These are phyloP conservation scores for Arthroderma sp. DNA, from an alignment of 2,329 filamentous ascomycete genomes.

Conservation along the genomic window DNA sequence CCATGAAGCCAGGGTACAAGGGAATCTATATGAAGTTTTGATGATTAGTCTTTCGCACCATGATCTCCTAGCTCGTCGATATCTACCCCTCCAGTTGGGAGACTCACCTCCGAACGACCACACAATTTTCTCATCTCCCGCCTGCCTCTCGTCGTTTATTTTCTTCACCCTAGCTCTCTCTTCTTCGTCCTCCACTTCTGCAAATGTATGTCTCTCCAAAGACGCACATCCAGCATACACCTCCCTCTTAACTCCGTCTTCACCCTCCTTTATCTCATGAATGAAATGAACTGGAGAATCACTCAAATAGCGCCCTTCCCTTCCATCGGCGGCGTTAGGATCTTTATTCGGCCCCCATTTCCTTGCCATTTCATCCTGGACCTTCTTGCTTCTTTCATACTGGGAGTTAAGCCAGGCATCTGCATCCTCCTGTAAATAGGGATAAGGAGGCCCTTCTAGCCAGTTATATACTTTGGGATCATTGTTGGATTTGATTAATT, in stretches of 20 bases:
- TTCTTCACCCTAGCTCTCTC: neutral
- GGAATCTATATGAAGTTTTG: constrained; percentile 3
- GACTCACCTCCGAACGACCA: constrained; percentile 7
- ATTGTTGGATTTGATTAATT: neutral
- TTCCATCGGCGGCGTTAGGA: neutral
- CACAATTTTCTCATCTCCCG: constrained; percentile 5
- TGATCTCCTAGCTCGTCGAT: neutral
- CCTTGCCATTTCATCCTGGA: neutral
- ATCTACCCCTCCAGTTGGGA: neutral
- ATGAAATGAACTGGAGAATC: constrained; percentile 5
- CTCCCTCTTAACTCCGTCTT: constrained; percentile 3
- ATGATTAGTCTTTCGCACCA: neutral
- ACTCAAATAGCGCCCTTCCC: neutral
- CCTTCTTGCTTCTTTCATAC: neutral
- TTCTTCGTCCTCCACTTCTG: constrained; percentile 3
- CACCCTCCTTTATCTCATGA: constrained; percentile 1
- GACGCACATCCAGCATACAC: constrained; percentile 4
- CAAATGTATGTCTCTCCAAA: constrained; percentile 2
- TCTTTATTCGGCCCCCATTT: neutral
- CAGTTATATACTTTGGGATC: constrained; percentile 3
- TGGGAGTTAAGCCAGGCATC: neutral
- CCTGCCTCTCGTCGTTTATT: constrained; percentile 2
- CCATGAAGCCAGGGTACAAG: constrained; percentile 6
- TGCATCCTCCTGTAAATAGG: constrained; percentile 4
- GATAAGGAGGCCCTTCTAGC: constrained; percentile 5